These are phyloP conservation scores for Fomitopsis pulvina DNA, from an alignment of 768 basidiomycete species.

Conservation along the genomic window DNA sequence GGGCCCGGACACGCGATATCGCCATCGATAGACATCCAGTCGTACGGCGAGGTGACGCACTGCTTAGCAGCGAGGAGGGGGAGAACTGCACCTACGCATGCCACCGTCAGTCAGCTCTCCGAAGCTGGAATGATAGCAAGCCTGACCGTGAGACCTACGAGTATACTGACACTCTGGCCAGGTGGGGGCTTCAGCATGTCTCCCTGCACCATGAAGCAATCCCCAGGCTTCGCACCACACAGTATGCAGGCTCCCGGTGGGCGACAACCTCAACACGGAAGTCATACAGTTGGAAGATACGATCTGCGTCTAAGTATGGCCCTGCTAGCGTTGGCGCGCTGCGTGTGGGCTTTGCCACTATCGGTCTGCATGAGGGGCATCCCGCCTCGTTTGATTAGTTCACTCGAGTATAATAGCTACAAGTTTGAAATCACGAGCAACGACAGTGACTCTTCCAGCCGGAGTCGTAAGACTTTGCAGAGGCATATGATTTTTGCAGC, in stretches of 20 bases:
- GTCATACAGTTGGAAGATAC: conserved; percentile 54
- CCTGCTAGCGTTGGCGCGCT: background rate
- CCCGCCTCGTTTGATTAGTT: too few species aligned
- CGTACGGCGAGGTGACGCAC: conserved; percentile 43
- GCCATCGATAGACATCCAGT: conserved; percentile 66
- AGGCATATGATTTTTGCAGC: too few species aligned
- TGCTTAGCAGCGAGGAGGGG: conserved; percentile 68
- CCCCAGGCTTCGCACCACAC: conserved; percentile 60
- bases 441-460: too few species aligned
- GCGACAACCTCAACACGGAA: conserved; percentile 58
- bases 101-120: background rate
- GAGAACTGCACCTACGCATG: conserved; percentile 45
- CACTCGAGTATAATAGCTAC: too few species aligned
- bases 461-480: too few species aligned
- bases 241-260: conserved; percentile 49
- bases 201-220: conserved; percentile 55
- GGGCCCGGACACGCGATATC: conserved; percentile 66
- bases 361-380: too few species aligned
- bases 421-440: too few species aligned
- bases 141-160: conserved; percentile 33
- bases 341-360: too few species aligned
- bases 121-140: background rate
- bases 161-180: conserved; percentile 64
- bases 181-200: conserved; percentile 59
- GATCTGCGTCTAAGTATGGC: conserved; percentile 26